These are phyloP conservation scores for Exophiala alcalophila DNA, from an alignment of 2,329 filamentous ascomycete species.

Conservation along the genomic window DNA sequence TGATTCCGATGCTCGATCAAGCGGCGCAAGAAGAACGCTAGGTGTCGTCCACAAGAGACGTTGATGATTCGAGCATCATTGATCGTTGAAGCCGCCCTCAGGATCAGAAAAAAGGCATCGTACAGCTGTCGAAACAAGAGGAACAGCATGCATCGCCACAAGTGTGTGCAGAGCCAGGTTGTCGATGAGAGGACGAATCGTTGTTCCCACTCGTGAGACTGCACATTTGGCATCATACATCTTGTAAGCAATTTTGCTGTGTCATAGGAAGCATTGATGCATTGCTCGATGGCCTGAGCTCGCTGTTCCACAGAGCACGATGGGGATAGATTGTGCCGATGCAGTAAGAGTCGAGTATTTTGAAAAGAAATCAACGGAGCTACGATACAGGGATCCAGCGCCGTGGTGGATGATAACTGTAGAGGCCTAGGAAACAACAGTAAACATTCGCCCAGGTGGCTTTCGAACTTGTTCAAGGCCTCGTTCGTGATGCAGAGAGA, in stretches of 20 bases:
- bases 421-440: conserved; percentile 72
- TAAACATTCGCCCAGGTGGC: conserved; percentile 73
- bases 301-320: conserved; percentile 65
- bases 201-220: conserved; percentile 42
- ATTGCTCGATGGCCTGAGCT: conserved; percentile 70
- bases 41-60: conserved; percentile 72
- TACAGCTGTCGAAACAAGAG: conserved; percentile 72
- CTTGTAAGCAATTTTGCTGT: conserved; percentile 74
- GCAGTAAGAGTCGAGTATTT: conserved; percentile 77
- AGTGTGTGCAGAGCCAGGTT: conserved; percentile 73
- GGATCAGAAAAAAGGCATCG: conserved; percentile 67
- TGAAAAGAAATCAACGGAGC: conserved; percentile 75
- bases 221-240: conserved; percentile 49
- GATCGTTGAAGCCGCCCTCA: conserved; percentile 68
- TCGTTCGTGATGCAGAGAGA: conserved; percentile 63
- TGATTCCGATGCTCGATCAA: conserved; percentile 57
- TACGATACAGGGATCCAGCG: conserved; percentile 71
- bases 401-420: conserved; percentile 62
- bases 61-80: conserved; percentile 70
- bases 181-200: conserved; percentile 65
- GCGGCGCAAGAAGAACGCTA: conserved; percentile 74
- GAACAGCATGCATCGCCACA: conserved; percentile 83
- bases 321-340: conserved; percentile 82
- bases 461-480: conserved; percentile 74
- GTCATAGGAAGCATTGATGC: conserved; percentile 70